Evolutionary conservation across 1,139 yeast genomes (phyloP), one percentile per base, ranked within the genome.

Genomic region (Meyerozyma sp.): DNA sequence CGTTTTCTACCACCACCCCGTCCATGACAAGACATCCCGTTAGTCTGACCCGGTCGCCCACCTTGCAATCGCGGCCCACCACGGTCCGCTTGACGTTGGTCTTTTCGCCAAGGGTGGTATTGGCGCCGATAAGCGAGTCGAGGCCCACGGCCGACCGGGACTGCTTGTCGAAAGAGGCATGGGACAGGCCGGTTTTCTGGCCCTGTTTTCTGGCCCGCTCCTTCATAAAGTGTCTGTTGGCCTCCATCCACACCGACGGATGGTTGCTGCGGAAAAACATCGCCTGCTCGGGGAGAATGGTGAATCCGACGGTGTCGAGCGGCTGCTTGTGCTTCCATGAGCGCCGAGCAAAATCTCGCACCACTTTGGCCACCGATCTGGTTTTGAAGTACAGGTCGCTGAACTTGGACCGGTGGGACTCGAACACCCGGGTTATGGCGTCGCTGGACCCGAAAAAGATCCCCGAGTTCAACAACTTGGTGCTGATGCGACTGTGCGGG

Each of bases 281-380:
- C 11, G 87, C 79, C 45, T 79, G 77, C 34, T 74, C 68, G 2
- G 95, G 93, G 41, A 87, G 57, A 36, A 81, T 73, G 49, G 82
- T 72, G 51, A 87, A 70, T 4, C 84, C 83, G 30, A 87, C 77
- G 0, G 83, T 77, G 46, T 81, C 88, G 50, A 73, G 71, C n/a
- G 62, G 58, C 8, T 58, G 57, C 0, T 84, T 72, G 59, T 90
- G 96, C 55, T 77, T 79, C 98, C 98, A 93, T 3, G 96, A 84
- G 53, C 95, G 78, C 62, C 98, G 79, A 3, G 95, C 94, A 48
- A 93, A 65, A 57, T 90, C 96, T 55, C 98, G 79, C 28, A 89
- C 77, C 28, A 91, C 73, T 59, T 88, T 87, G 29, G 79, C 75
- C 44, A 86, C 66, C 7, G 90, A 73, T 52, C 83, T 66, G 45